Conservation (phyloP, 306 rosid genomes). For the Prinsepia uniflora region DNA sequence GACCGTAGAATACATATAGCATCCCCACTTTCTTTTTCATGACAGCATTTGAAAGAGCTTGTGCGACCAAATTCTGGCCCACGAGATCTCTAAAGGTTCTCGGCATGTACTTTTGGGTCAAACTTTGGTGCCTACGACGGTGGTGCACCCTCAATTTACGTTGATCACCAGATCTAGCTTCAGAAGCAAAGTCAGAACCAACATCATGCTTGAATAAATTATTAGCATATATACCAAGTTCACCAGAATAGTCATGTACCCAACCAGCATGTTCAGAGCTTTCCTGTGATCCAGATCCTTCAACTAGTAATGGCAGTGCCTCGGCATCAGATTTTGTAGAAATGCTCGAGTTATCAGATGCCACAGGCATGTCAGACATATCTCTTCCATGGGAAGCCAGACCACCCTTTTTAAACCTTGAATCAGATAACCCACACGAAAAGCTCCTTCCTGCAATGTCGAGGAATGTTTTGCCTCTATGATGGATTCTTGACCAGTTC, state of each 20-base stretch:
- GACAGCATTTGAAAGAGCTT: slow-evolving; percentile 96
- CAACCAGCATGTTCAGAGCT: slow-evolving; percentile 76
- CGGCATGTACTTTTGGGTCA: slow-evolving; percentile 87
- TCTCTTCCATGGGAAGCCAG: slow-evolving; percentile 55
- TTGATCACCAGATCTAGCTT: slow-evolving; percentile 74
- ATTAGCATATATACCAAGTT: slow-evolving; percentile 80
- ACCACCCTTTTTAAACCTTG: slow-evolving; percentile 62
- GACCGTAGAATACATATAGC: slow-evolving; percentile 89
- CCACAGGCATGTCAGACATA: slow-evolving; percentile 57
- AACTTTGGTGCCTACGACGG: slow-evolving; percentile 65
- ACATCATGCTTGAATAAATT: slow-evolving; percentile 71
- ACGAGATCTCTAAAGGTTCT: slow-evolving; percentile 79
- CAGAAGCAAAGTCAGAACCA: slow-evolving; percentile 89
- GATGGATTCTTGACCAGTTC: slow-evolving; percentile 98
- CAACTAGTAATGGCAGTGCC: slow-evolving; percentile 81
- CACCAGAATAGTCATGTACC: slow-evolving; percentile 80
- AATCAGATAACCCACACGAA: slow-evolving; percentile 88
- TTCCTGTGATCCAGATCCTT: slow-evolving; percentile 82
- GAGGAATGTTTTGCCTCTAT: slow-evolving; percentile 81
- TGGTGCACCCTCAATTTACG: slow-evolving; percentile 55
- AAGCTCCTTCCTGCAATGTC: slow-evolving; percentile 95
- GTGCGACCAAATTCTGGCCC: slow-evolving; percentile 90
- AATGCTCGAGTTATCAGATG: slow-evolving; percentile 62
- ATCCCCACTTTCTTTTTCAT: slow-evolving; percentile 67
- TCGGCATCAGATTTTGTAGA: slow-evolving; percentile 68